These are phyloP conservation scores for Amesomyces nigricolor DNA, from an alignment of 2,329 filamentous ascomycete species.

Conservation along the genomic window DNA sequence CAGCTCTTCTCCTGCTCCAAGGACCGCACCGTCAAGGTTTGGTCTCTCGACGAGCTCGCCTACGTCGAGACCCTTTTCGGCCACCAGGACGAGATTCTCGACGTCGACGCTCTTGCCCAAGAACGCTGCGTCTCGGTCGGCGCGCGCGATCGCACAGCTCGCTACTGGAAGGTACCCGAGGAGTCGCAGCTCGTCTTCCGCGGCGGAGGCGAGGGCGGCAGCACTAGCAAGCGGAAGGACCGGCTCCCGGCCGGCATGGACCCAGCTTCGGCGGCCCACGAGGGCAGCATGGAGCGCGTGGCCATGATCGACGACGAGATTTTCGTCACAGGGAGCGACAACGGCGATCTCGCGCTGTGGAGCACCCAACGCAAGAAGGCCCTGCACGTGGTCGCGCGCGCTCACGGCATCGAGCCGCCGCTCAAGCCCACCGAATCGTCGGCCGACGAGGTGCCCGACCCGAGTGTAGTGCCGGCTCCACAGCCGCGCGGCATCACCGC, in stretches of 20 bases:
- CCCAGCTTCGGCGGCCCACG: slow-evolving; percentile 51
- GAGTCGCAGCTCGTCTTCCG: slow-evolving; percentile 94
- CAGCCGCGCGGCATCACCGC: slow-evolving; percentile 88
- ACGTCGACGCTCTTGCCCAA: slow-evolving; percentile 74
- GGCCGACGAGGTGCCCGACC: slow-evolving; percentile 61
- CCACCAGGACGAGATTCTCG: slow-evolving; percentile 85
- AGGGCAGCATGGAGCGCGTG: slow-evolving; percentile 88
- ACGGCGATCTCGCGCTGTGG: slow-evolving; percentile 82
- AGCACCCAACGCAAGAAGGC: slow-evolving; percentile 92
- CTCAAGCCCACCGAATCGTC: slow-evolving; percentile 63
- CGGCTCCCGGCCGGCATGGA: slow-evolving; percentile 33
- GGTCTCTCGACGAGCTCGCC: slow-evolving; percentile 84
- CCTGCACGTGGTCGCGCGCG: slow-evolving; percentile 69
- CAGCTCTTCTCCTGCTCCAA: slow-evolving; percentile 87
- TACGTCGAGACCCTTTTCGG: slow-evolving; percentile 96
- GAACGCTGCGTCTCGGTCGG: slow-evolving; percentile 91
- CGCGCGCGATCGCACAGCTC: slow-evolving; percentile 81
- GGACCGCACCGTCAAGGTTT: slow-evolving; percentile 92
- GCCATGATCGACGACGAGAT: slow-evolving; percentile 82
- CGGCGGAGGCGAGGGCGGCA: slow-evolving; percentile 58
- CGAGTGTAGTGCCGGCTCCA: slow-evolving; percentile 54
- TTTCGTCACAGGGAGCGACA: slow-evolving; percentile 92
- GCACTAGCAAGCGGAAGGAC: slow-evolving; percentile 43
- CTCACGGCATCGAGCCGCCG: slow-evolving; percentile 77
- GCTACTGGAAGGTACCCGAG: slow-evolving; percentile 93